These are phyloP conservation scores for Epichloe uncinata DNA, from an alignment of 2,329 filamentous ascomycete genomes.

Conservation along the genomic window DNA sequence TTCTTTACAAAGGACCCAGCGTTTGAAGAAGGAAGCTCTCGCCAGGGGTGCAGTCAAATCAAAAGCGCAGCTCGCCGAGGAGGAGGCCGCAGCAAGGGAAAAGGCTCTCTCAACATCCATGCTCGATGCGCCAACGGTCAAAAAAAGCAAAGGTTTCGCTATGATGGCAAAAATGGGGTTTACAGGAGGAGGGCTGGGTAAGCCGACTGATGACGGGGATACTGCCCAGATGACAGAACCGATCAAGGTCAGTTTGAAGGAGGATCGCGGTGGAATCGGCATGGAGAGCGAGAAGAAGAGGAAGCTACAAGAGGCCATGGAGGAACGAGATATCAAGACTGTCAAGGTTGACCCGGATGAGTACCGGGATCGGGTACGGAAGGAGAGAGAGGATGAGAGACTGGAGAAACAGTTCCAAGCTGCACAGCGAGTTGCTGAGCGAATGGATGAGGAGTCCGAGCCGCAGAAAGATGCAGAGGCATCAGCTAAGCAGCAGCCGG, in stretches of 20 bases:
- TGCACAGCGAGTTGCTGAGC: constrained; percentile 73
- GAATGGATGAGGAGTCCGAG: constrained; percentile 47
- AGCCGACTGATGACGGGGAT: constrained; percentile 33
- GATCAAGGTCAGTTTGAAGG: constrained; percentile 62
- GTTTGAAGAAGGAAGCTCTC: constrained; percentile 50
- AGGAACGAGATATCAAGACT: constrained; percentile 41
- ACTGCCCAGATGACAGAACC: constrained; percentile 44
- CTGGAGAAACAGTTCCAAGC: constrained; percentile 57
- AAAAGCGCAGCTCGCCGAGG: constrained; percentile 68
- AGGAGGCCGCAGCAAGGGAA: constrained; percentile 60
- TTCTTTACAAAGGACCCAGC: constrained; percentile 40
- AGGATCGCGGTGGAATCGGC: constrained; percentile 71
- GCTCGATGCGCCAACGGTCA: constrained; percentile 40
- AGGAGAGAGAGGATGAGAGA: constrained; percentile 55
- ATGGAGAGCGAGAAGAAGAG: constrained; percentile 73
- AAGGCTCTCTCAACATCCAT: constrained; percentile 63
- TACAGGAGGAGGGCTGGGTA: constrained; percentile 61
- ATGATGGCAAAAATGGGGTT: constrained; percentile 99
- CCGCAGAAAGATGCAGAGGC: constrained; percentile 9
- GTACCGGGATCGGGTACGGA: constrained; percentile 58
- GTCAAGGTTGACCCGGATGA: constrained; percentile 53
- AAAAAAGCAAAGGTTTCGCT: constrained; percentile 69
- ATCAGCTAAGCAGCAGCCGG: constrained; percentile 20
- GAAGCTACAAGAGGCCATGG: constrained; percentile 51
- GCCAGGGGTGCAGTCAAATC: constrained; percentile 57